Evolutionary conservation across 2,329 filamentous ascomycete species (phyloP).

Genomic region (Colletotrichum neosansevieriae): DNA sequence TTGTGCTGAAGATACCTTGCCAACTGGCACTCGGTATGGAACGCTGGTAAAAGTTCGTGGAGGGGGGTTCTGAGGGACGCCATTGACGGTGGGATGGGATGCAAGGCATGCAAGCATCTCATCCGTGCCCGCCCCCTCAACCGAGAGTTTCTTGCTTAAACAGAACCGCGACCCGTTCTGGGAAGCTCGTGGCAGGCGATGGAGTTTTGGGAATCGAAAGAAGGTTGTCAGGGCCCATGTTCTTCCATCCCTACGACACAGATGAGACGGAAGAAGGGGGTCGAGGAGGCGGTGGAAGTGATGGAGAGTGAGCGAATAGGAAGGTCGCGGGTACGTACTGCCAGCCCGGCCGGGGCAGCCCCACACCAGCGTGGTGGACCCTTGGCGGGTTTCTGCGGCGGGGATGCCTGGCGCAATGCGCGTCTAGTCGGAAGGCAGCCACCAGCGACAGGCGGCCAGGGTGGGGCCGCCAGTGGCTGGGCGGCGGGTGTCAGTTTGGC

Average conservation of each 20-base stretch:
- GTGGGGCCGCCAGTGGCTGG: slow-evolving; percentile 34
- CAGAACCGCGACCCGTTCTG: slow-evolving; percentile 3
- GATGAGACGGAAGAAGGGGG: slow-evolving; percentile 22
- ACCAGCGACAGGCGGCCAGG: slow-evolving; percentile 10
- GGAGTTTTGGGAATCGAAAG: not conserved
- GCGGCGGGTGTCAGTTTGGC: slow-evolving; percentile 28
- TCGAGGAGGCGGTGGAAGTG: too few relatives aligned
- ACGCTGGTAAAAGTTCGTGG: not conserved
- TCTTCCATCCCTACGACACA: not conserved
- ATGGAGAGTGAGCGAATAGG: not conserved
- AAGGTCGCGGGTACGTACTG: slow-evolving; percentile 4
- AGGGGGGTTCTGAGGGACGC: not conserved
- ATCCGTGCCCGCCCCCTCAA: not conserved
- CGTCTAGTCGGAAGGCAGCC: slow-evolving; percentile 36
- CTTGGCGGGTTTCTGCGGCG: slow-evolving; percentile 21
- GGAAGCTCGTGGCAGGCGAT: not conserved
- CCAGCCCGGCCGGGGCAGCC: not conserved
- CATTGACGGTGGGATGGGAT: not conserved
- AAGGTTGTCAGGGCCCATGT: slow-evolving; percentile 6
- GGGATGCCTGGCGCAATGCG: slow-evolving; percentile 39
- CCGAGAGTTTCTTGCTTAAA: slow-evolving; percentile 3
- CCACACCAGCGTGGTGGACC: slow-evolving; percentile 11
- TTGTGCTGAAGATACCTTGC: not conserved
- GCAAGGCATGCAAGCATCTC: slow-evolving; percentile 1
- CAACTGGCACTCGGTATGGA: not conserved